phyloP scores from a whole-genome alignment of 140 eudicot genomes.

The Oenanthe javanica region DNA sequence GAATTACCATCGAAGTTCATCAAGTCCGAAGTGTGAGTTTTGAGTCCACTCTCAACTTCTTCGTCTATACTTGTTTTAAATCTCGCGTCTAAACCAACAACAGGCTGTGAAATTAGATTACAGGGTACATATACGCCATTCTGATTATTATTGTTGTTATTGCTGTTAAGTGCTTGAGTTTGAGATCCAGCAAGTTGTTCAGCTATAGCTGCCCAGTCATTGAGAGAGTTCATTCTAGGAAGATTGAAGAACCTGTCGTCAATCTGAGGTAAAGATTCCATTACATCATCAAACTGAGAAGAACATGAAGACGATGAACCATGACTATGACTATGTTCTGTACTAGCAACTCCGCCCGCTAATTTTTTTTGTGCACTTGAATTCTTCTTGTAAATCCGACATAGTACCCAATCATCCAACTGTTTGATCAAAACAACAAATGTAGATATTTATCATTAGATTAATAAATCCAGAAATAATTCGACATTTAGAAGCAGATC shows the following conservation, averaged over 20 bases:
- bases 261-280: conserved; percentile 64
- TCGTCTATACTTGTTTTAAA: conserved; percentile 42
- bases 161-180: conserved; percentile 17
- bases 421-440: conserved; percentile 5
- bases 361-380: conserved; percentile 51
- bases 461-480: neutral
- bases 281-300: conserved; percentile 62
- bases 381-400: conserved; percentile 80
- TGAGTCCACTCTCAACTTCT: conserved; percentile 69
- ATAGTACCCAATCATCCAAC: conserved; percentile 93
- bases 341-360: conserved; percentile 19
- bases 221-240: conserved; percentile 47
- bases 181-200: conserved; percentile 29
- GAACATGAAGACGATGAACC: conserved; percentile 60
- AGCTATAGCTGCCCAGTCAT: conserved; percentile 73
- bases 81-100: conserved; percentile 25
- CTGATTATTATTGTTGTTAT: conserved; percentile 4
- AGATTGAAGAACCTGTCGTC: conserved; percentile 43
- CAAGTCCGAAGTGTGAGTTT: conserved; percentile 33
- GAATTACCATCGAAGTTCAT: conserved; percentile 21
- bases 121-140: conserved; percentile 34
- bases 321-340: conserved; percentile 46
- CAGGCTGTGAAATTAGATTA: conserved; percentile 27
- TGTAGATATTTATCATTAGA: neutral
- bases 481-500: neutral